Evolutionary conservation across 2,329 filamentous ascomycete species (phyloP).

Genomic region (Fusarium equiseti): DNA sequence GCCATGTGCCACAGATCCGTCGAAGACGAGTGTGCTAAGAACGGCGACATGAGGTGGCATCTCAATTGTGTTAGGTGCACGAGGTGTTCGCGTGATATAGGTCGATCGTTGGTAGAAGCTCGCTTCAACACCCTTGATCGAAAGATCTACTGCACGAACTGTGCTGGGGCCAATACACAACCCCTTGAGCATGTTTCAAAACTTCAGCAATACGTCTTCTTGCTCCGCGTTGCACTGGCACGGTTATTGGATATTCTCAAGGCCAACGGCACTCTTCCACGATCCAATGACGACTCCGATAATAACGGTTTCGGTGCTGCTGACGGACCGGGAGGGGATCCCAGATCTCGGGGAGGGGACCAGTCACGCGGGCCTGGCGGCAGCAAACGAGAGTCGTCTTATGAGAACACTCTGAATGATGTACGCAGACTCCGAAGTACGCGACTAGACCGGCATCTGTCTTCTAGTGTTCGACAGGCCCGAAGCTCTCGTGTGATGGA

Average conservation of each 20-base stretch:
- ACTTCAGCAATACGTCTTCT: constrained; percentile 92
- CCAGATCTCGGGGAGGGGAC: constrained; percentile 58
- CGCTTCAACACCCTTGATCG: constrained; percentile 76
- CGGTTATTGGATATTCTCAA: constrained; percentile 88
- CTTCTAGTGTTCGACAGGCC: constrained; percentile 90
- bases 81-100: constrained; percentile 73
- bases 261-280: constrained; percentile 82
- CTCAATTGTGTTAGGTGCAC: constrained; percentile 83
- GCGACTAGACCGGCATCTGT: constrained; percentile 92
- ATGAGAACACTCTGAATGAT: constrained; percentile 96
- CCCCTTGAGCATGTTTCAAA: constrained; percentile 82
- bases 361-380: constrained; percentile 36
- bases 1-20: constrained; percentile 85
- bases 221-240: constrained; percentile 91
- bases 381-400: constrained; percentile 74
- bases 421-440: constrained; percentile 93
- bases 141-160: constrained; percentile 78
- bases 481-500: constrained; percentile 94
- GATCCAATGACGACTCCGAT: constrained; percentile 78
- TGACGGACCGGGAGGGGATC: constrained; percentile 64
- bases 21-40: constrained; percentile 89
- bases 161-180: constrained; percentile 66
- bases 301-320: constrained; percentile 40
- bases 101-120: constrained; percentile 75
- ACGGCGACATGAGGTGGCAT: constrained; percentile 85